These are phyloP conservation scores for Vaccinium darrowii DNA, from an alignment of 148 eudicot genomes.

Conservation along the genomic window DNA sequence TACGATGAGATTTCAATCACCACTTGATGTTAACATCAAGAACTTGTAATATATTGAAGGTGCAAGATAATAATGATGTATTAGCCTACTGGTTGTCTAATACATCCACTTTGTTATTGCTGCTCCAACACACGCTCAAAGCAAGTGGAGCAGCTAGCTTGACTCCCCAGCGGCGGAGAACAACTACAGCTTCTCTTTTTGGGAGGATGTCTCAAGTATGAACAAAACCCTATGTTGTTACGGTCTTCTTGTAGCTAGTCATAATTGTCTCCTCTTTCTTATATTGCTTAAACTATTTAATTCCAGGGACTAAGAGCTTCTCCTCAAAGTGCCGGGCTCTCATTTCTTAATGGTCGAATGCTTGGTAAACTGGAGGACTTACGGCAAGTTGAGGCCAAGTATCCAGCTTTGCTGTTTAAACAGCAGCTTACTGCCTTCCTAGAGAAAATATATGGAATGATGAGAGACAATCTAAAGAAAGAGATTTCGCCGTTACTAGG, in stretches of 20 bases:
- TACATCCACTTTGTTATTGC: slow-evolving; percentile 75
- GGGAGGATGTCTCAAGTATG: slow-evolving; percentile 97
- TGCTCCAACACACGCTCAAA: slow-evolving; percentile 97
- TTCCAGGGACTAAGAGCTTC: slow-evolving; percentile 72
- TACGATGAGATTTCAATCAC: neutral
- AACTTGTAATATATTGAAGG: slow-evolving; percentile 43
- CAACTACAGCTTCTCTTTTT: slow-evolving; percentile 83
- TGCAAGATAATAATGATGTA: slow-evolving; percentile 71
- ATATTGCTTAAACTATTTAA: neutral
- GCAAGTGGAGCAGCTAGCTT: slow-evolving; percentile 84
- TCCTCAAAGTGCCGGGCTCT: slow-evolving; percentile 73
- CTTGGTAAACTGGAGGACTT: slow-evolving; percentile 68
- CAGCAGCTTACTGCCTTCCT: slow-evolving; percentile 97
- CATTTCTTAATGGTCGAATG: slow-evolving; percentile 72
- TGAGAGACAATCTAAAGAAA: slow-evolving; percentile 93
- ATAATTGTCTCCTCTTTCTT: neutral
- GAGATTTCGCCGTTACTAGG: slow-evolving; percentile 94
- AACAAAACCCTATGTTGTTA: neutral
- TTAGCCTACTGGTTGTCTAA: slow-evolving; percentile 93
- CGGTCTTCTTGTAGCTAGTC: neutral
- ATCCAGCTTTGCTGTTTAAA: slow-evolving; percentile 93
- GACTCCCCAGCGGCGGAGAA: slow-evolving; percentile 86
- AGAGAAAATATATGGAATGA: slow-evolving; percentile 97
- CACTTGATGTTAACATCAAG: slow-evolving; percentile 7
- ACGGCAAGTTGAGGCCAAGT: slow-evolving; percentile 95